Evolutionary conservation across 257 asterid species (phyloP).

Genomic region (Nicotiana tabacum): DNA sequence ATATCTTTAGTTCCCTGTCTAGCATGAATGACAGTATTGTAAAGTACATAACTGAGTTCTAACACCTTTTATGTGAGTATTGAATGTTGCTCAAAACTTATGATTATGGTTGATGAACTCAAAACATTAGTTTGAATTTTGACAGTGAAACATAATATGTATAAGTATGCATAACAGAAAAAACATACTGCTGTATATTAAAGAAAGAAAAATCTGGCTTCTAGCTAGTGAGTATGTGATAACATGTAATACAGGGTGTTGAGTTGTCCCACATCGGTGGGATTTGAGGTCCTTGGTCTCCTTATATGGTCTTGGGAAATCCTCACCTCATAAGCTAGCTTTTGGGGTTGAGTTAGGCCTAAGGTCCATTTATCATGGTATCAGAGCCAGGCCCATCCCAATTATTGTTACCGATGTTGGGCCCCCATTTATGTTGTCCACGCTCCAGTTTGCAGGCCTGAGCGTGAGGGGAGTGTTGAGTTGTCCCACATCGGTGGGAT

Average conservation of each 20-base stretch:
- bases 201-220: not conserved
- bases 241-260: not conserved
- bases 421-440: too few species aligned
- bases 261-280: too few species aligned
- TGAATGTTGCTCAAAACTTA: not conserved
- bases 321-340: too few species aligned
- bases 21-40: not conserved
- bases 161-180: not conserved
- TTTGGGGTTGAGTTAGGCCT: too few species aligned
- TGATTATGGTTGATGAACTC: not conserved
- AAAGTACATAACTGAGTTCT: not conserved
- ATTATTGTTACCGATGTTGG: too few species aligned
- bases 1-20: not conserved
- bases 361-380: too few species aligned
- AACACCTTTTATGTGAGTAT: not conserved
- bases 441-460: too few species aligned
- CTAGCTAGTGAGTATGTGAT: not conserved
- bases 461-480: too few species aligned
- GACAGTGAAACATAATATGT: not conserved
- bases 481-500: too few species aligned
- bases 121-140: not conserved
- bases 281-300: too few species aligned
- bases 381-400: too few species aligned
- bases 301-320: too few species aligned
- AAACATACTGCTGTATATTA: constrained; percentile 2